Percentiles rank a stretch among this genome's conserved stretches.
These are phyloP conservation scores for Coemansia sp. DNA, from an alignment of 192 early-diverging fungal genomes.

Conservation along the genomic window DNA sequence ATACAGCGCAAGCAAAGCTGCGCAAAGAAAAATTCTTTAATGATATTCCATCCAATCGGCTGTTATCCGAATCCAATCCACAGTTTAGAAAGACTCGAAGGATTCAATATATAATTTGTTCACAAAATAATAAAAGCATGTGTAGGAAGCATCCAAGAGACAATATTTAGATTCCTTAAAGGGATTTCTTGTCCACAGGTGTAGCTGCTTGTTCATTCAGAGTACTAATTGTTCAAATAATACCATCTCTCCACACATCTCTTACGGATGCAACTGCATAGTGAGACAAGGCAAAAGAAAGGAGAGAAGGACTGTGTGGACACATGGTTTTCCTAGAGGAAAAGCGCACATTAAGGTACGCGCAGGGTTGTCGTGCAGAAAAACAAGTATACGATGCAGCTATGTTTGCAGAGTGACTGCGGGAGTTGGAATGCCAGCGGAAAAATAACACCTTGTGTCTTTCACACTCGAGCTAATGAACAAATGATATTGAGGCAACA, in stretches of 20 bases:
- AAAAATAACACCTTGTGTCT: background rate
- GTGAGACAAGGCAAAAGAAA: background rate
- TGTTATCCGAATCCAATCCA: too few relatives aligned
- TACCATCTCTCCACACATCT: background rate
- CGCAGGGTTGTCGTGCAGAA: background rate
- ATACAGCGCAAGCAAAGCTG: background rate
- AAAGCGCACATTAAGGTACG: background rate
- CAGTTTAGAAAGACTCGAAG: background rate
- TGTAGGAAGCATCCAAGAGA: background rate
- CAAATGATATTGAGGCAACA: too few relatives aligned
- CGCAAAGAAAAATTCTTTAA: constrained; percentile 4
- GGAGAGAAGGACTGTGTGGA: background rate
- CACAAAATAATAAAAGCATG: background rate
- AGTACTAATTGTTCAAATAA: background rate
- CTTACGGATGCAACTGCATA: background rate
- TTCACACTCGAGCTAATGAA: too few relatives aligned
- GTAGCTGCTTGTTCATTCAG: background rate
- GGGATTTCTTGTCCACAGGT: background rate
- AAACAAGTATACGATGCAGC: background rate
- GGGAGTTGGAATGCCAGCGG: background rate
- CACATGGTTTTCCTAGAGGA: background rate
- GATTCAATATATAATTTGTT: background rate
- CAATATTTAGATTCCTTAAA: background rate
- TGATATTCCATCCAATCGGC: background rate
- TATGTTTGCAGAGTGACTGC: background rate